Evolutionary conservation across 495 filamentous ascomycete species (phyloP).

Genomic region (Aspergillus taichungensis): DNA sequence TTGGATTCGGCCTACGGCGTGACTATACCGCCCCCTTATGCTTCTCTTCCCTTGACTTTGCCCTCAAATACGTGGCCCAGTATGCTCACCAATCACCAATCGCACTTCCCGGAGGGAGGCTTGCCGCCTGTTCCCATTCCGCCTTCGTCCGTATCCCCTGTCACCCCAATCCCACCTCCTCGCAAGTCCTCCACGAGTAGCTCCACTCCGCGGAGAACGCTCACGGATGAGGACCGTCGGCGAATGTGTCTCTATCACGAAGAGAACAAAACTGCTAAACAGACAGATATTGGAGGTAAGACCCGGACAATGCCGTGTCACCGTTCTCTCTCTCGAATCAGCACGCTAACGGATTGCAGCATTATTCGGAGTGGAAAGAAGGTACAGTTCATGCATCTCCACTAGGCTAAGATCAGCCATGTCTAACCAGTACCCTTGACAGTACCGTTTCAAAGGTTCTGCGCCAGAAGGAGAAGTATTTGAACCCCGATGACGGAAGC

Average conservation of each 20-base stretch:
- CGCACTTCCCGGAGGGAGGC: constrained; percentile 24
- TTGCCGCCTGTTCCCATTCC: constrained; percentile 48
- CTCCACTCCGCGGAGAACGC: constrained; percentile 71
- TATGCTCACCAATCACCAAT: constrained; percentile 42
- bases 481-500: constrained; percentile 77
- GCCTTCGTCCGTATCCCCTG: constrained; percentile 37
- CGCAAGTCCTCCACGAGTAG: constrained; percentile 45
- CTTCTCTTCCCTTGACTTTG: constrained; percentile 52
- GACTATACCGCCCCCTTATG: constrained; percentile 39
- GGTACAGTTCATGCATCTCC: constrained; percentile 46
- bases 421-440: neutral
- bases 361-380: constrained; percentile 95
- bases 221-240: constrained; percentile 86
- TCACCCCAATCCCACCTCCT: constrained; percentile 38
- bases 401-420: no score
- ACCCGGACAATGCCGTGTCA: constrained; percentile 8
- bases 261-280: constrained; percentile 89
- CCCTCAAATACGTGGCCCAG: constrained; percentile 65
- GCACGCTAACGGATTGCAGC: constrained; percentile 39
- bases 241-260: constrained; percentile 95
- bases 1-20: constrained; percentile 35
- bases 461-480: constrained; percentile 93
- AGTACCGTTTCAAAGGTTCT: constrained; percentile 98
- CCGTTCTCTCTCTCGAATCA: constrained; percentile 9
- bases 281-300: constrained; percentile 94